These are phyloP conservation scores for Cordyceps fumosorosea DNA, from an alignment of 2,329 filamentous ascomycete genomes.

Conservation along the genomic window DNA sequence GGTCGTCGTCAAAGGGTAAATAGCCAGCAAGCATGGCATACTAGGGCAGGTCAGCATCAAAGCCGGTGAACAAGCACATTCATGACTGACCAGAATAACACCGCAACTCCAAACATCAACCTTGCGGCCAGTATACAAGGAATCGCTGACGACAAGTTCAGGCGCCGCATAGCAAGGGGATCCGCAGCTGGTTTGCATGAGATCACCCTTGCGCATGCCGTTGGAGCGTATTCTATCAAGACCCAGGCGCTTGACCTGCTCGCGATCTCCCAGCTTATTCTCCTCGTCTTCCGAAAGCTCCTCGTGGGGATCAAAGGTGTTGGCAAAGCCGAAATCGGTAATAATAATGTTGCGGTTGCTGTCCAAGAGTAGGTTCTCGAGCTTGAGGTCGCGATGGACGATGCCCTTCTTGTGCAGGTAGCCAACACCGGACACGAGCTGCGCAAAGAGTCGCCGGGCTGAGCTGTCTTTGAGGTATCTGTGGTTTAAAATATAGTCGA, in stretches of 20 bases:
- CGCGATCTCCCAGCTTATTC: conserved; percentile 75
- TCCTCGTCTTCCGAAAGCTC: conserved; percentile 89
- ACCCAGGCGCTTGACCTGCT: conserved; percentile 80
- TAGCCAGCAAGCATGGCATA: conserved; percentile 99
- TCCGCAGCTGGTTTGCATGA: conserved; percentile 98
- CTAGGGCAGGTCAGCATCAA: conserved; percentile 37
- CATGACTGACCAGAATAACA: conserved; percentile 83
- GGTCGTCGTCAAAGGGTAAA: conserved; percentile 95
- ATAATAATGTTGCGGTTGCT: conserved; percentile 99
- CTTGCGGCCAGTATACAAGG: conserved; percentile 92
- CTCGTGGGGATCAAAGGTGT: conserved; percentile 87
- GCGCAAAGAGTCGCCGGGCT: conserved; percentile 85
- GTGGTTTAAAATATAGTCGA: conserved; percentile 97
- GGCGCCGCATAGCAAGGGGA: conserved; percentile 97
- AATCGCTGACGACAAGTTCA: conserved; percentile 95
- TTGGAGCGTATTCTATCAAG: conserved; percentile 71
- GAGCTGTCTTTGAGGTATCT: conserved; percentile 92
- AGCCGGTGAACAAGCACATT: background rate
- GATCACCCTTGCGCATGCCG: conserved; percentile 76
- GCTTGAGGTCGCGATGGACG: conserved; percentile 91
- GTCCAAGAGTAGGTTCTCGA: conserved; percentile 92
- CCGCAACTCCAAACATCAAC: conserved; percentile 99
- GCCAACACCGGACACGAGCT: conserved; percentile 91
- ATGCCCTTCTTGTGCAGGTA: conserved; percentile 99
- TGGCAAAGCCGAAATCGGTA: conserved; percentile 97